Evolutionary conservation across 331 rosid species (phyloP).

Genomic region (Acacia concinna): DNA sequence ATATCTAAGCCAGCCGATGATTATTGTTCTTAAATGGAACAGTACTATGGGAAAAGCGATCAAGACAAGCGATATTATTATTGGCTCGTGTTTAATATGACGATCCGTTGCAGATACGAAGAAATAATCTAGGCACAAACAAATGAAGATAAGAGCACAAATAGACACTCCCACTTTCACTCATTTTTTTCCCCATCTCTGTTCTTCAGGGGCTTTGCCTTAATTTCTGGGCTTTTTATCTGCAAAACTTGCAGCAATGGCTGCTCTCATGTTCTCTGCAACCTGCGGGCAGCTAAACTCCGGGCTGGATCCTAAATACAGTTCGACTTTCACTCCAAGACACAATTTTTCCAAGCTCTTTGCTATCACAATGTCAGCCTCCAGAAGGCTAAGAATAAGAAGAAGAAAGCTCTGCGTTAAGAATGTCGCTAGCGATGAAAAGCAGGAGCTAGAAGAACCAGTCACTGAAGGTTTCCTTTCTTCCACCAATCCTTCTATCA

Average conservation of each 20-base stretch:
- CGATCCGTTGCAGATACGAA: background rate
- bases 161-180: slow-evolving; percentile 42
- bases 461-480: slow-evolving; percentile 47
- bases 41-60: background rate
- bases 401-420: slow-evolving; percentile 50
- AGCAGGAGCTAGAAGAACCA: slow-evolving; percentile 41
- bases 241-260: slow-evolving; percentile 45
- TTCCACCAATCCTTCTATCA: slow-evolving; percentile 3
- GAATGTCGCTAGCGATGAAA: slow-evolving; percentile 54
- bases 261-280: slow-evolving; percentile 50
- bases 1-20: slow-evolving; percentile 26
- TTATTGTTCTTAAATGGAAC: background rate
- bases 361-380: slow-evolving; percentile 36
- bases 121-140: background rate
- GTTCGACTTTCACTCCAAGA: slow-evolving; percentile 37
- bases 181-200: slow-evolving; percentile 20
- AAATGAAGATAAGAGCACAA: slow-evolving; percentile 42
- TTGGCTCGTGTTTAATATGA: slow-evolving; percentile 45
- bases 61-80: slow-evolving; percentile 23
- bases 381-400: slow-evolving; percentile 32
- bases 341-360: slow-evolving; percentile 36
- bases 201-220: background rate
- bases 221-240: slow-evolving; percentile 13
- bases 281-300: slow-evolving; percentile 42
- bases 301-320: slow-evolving; percentile 23